Percentiles rank a stretch among this genome's conserved stretches.
These are phyloP conservation scores for Jimgerdemannia flammicorona DNA, from an alignment of 192 early-diverging fungal genomes.

Conservation along the genomic window DNA sequence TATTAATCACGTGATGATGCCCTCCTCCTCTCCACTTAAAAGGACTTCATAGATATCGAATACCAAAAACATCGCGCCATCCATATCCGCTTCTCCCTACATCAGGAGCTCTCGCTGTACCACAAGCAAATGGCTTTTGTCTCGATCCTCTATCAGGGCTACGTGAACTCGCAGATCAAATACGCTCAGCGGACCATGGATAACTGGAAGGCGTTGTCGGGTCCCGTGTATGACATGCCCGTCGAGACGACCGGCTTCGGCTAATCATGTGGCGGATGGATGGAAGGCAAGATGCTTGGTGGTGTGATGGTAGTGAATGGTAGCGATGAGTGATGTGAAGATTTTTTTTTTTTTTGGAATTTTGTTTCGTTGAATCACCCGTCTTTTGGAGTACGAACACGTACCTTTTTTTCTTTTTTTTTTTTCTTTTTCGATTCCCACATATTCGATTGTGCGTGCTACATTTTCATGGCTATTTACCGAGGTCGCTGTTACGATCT, in stretches of 20 bases:
- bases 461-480: no score
- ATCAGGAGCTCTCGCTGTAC: slow-evolving; percentile 51
- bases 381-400: no score
- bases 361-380: no score
- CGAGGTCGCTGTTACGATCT: no score
- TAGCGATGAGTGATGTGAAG: no score
- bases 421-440: no score
- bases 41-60: slow-evolving; percentile 51
- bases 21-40: neutral
- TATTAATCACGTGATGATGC: neutral
- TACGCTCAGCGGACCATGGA: slow-evolving; percentile 46
- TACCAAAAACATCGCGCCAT: slow-evolving; percentile 42
- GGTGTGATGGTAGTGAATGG: no score
- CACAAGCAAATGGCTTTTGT: slow-evolving; percentile 61
- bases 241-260: neutral
- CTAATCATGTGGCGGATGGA: neutral
- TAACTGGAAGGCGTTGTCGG: slow-evolving; percentile 51
- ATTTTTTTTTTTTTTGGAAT: no score
- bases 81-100: slow-evolving; percentile 47
- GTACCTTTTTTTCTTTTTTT: no score
- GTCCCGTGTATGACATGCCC: slow-evolving; percentile 44
- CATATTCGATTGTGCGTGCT: no score
- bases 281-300: no score
- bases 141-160: slow-evolving; percentile 56
- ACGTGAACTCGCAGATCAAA: slow-evolving; percentile 55